Base-by-base conservation (phyloP, 768 basidiomycete genomes). In the Favolaschia claudopus region DNA sequence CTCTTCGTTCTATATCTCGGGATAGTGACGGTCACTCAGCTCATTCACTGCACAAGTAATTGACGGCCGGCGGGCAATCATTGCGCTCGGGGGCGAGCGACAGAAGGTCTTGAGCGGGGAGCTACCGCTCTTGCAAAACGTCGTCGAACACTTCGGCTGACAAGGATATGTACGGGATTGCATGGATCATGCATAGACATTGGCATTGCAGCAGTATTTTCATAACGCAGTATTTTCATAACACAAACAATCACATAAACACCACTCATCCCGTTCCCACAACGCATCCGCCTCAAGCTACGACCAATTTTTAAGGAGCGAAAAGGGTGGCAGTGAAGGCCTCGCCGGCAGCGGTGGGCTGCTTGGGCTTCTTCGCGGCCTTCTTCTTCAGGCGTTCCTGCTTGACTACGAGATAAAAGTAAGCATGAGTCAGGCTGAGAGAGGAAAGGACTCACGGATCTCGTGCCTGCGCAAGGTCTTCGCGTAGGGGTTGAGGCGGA, bases 401-500 rank as follows among this genome's bases (percentile, higher is more conserved):
- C 74, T 88, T 90, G 82, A 93, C 91, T 92, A 66, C 37, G 65
- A 25, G 55, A 54, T n/a, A n/a, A n/a, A 53, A 44, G 5, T 40
- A 55, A 70, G 29, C 28, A 5, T 42, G n/a, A 13, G 32, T 19
- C 9, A 19, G 1, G 19, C 25, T 50, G 43, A 29, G 45, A 39
- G n/a, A 33, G 46, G 19, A 13, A 46, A 10, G 19, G 22, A 91
- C 92, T 57, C 74, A 94, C 92, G 84, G 65, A 96, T 77, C 74
- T 96, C 94, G 71, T 95, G 91, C 67, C 91, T 83, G 76, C 93
- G 91, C 70, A 95, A 77, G 40, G 91, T 91, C 87, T 96, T 96
- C 70, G 96, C 96, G 79, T 99, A 98, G 50, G 96, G 96, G 85
- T 99, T 99, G 79, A 99, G 86, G 70, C 95, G 91, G 93, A 95